Evolutionary conservation across 2,329 filamentous ascomycete genomes (phyloP), one percentile per base, ranked within the genome.

Genomic region (Botryotinia calthae): DNA sequence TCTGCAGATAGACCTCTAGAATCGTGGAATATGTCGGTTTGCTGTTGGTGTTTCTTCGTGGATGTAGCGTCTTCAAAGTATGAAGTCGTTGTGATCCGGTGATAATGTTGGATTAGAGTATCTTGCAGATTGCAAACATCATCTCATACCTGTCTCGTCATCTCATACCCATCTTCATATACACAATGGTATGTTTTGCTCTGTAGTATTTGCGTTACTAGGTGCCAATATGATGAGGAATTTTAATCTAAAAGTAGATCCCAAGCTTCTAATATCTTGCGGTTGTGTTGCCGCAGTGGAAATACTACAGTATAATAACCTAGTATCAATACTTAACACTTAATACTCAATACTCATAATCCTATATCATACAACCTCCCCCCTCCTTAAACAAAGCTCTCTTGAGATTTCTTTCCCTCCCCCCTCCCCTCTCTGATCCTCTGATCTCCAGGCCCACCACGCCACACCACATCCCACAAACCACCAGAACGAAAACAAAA

Each of bases 251-350:
- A 34, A 34, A 34, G 31, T 34, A 34, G n/a, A 18, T 22, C 2
- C n/a, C n/a, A 28, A 10, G 51, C 25, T 1, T 28, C 51, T 28
- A 18, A 18, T 28, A 54, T 18, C 10, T 51, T 54, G 16, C 25
- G 5, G 2, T 28, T 18, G 16, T 16, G 0, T n/a, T n/a, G 7
- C 5, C n/a, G n/a, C 12, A 8, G n/a, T 28, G n/a, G 51, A 28
- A 8, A 28, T 28, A 3, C 12, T 28, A 28, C 51, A 54, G n/a
- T 54, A 8, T 14, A 28, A n/a, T 28, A 18, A 0, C 16, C n/a
- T 14, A 18, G 5, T 1, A 4, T 54, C 6, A 54, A 8, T 54
- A 54, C 25, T 54, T 5, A 28, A 6, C 28, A 28, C 25, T 54
- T 5, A 28, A 6, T 54, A 28, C 25, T 54, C 25, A n/a, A 2